A percentile compares a stretch with the other conserved stretches of the same genome.
Conservation (phyloP, 2,329 filamentous ascomycete genomes). For the Diaporthe destruens region DNA sequence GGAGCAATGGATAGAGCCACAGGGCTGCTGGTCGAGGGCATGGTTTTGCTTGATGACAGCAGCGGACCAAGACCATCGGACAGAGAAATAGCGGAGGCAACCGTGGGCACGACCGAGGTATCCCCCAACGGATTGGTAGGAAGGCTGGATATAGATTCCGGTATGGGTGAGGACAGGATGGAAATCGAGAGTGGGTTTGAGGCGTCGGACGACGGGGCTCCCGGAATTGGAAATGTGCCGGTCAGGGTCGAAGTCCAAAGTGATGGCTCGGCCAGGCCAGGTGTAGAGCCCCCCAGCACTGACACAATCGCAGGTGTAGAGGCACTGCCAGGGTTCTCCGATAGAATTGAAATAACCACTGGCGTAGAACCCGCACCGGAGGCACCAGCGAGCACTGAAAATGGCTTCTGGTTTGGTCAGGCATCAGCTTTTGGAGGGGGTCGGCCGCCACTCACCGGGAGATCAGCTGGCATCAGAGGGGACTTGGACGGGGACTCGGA, state of each 20-base stretch:
- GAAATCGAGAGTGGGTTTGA: background rate
- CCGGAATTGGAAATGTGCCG: slow-evolving; percentile 28
- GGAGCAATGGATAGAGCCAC: background rate
- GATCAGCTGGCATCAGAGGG: background rate
- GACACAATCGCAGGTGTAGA: slow-evolving; percentile 27
- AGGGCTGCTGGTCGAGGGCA: background rate
- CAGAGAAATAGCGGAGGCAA: slow-evolving; percentile 32
- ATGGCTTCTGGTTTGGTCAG: slow-evolving; percentile 11
- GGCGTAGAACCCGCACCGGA: background rate
- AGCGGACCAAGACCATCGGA: slow-evolving; percentile 38
- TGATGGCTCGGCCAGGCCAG: background rate
- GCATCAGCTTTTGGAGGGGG: background rate
- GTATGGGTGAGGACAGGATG: slow-evolving; percentile 4
- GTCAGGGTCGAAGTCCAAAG: slow-evolving; percentile 29
- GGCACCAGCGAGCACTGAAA: slow-evolving; percentile 5
- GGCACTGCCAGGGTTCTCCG: background rate
- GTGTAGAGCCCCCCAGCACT: slow-evolving; percentile 23
- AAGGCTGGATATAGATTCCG: background rate
- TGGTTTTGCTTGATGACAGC: slow-evolving; percentile 27
- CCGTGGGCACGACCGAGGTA: slow-evolving; percentile 15
- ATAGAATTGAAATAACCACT: background rate
- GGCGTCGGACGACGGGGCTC: background rate
- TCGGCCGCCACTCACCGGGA: slow-evolving; percentile 21
- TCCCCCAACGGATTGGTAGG: background rate
- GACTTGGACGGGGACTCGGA: slow-evolving; percentile 1